Percentiles rank a stretch among this genome's conserved stretches.
Evolutionary conservation across 2,329 filamentous ascomycete genomes (phyloP).

Genomic region (Metarhizium humberi): DNA sequence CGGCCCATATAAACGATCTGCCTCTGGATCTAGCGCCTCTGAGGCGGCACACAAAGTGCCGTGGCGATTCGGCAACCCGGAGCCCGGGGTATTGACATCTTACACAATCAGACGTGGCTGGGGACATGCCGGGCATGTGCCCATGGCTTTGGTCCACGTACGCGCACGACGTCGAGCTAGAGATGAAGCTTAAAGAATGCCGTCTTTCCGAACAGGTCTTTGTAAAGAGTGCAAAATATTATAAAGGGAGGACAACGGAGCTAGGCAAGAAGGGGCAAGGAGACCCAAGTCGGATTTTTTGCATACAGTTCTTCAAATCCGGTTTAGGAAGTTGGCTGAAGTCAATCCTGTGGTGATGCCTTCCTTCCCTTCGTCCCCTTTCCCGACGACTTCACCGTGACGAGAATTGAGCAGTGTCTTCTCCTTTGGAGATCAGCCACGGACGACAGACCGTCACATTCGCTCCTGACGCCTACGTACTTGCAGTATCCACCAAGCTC

Average conservation of each 20-base stretch:
- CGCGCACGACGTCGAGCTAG: too few relatives aligned
- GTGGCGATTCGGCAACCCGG: neutral
- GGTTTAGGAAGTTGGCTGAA: too few relatives aligned
- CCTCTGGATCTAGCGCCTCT: neutral
- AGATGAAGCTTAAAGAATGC: neutral
- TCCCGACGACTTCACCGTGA: too few relatives aligned
- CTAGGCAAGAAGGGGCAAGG: too few relatives aligned
- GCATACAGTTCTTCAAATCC: too few relatives aligned
- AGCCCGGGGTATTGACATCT: neutral
- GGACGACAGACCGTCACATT: neutral
- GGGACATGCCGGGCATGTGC: neutral
- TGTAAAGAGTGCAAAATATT: neutral
- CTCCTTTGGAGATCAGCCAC: too few relatives aligned
- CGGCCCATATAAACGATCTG: neutral
- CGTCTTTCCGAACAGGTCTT: neutral
- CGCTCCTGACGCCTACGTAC: neutral
- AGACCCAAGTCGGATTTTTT: too few relatives aligned
- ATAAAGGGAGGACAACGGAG: too few relatives aligned
- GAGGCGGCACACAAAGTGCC: neutral
- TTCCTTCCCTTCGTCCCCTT: too few relatives aligned
- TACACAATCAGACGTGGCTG: neutral
- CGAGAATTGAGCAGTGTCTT: too few relatives aligned
- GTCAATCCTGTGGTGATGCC: too few relatives aligned
- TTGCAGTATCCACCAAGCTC: neutral
- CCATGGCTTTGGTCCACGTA: neutral